Evolutionary conservation across 371 early-diverging fungal genomes (phyloP).

Genomic region (Fennellomyces sp.): DNA sequence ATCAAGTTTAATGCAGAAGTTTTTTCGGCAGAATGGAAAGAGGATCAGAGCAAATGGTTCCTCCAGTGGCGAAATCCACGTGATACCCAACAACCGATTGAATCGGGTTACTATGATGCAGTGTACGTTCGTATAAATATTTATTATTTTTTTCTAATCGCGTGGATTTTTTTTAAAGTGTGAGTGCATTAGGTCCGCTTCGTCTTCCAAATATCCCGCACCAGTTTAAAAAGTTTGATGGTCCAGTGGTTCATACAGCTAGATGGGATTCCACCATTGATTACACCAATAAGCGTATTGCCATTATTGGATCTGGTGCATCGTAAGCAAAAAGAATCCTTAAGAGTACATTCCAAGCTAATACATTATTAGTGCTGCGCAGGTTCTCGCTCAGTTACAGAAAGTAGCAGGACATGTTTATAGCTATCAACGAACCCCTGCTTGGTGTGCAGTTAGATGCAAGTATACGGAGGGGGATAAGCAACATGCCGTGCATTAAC

Average conservation of each 20-base stretch:
- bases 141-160: background rate
- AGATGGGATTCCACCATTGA: constrained; percentile 50
- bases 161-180: constrained; percentile 3
- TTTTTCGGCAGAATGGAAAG: constrained; percentile 42
- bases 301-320: constrained; percentile 56
- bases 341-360: too few relatives aligned
- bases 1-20: constrained; percentile 51
- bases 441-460: constrained; percentile 41
- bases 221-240: constrained; percentile 47
- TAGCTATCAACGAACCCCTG: constrained; percentile 59
- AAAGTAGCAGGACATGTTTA: constrained; percentile 43
- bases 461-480: too few relatives aligned
- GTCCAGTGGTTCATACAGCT: constrained; percentile 50
- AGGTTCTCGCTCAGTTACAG: constrained; percentile 52
- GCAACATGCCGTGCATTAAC: too few relatives aligned
- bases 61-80: constrained; percentile 6
- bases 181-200: constrained; percentile 33
- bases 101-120: constrained; percentile 23
- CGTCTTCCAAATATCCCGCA: constrained; percentile 53
- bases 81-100: constrained; percentile 1
- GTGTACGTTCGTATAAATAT: constrained; percentile 38
- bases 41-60: constrained; percentile 45
- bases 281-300: constrained; percentile 50
- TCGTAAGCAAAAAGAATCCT: constrained; percentile 30
- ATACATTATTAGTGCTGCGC: constrained; percentile 39